Evolutionary conservation across 495 filamentous ascomycete genomes (phyloP).

Genomic region (Aspergillus cavernicola): DNA sequence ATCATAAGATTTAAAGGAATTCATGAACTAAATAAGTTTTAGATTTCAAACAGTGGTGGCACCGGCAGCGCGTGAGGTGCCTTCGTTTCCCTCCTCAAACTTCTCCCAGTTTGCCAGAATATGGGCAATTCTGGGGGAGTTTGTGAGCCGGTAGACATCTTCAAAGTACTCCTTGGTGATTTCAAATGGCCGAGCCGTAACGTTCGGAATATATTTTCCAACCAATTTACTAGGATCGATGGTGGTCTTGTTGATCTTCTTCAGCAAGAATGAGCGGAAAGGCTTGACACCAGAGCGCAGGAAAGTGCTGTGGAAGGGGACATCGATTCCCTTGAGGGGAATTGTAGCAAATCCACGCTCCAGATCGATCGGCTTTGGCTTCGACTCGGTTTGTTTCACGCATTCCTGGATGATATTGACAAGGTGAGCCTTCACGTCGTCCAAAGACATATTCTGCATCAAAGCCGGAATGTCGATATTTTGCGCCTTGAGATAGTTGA

Average conservation of each 20-base stretch:
- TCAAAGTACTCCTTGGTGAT: conserved; percentile 98
- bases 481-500: conserved; percentile 91
- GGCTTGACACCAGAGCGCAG: conserved; percentile 96
- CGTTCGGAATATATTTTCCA: conserved; percentile 98
- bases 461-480: conserved; percentile 94
- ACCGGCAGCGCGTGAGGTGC: conserved; percentile 13
- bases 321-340: conserved; percentile 93
- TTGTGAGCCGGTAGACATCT: conserved; percentile 92
- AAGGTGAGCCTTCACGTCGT: conserved; percentile 76
- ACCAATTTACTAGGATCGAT: conserved; percentile 95
- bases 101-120: conserved; percentile 83
- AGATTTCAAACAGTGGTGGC: conserved; percentile 8
- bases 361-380: conserved; percentile 81
- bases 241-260: conserved; percentile 98
- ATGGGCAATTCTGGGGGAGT: conserved; percentile 83
- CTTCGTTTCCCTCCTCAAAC: conserved; percentile 52
- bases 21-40: not conserved
- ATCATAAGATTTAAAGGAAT: not conserved
- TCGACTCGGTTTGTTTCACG: conserved; percentile 78
- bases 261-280: conserved; percentile 92
- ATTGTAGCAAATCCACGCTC: conserved; percentile 96
- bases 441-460: conserved; percentile 77
- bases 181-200: conserved; percentile 92
- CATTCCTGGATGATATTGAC: conserved; percentile 82
- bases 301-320: conserved; percentile 98